Evolutionary conservation across 192 early-diverging fungal genomes (phyloP).

Genomic region (Gonapodya sp.): DNA sequence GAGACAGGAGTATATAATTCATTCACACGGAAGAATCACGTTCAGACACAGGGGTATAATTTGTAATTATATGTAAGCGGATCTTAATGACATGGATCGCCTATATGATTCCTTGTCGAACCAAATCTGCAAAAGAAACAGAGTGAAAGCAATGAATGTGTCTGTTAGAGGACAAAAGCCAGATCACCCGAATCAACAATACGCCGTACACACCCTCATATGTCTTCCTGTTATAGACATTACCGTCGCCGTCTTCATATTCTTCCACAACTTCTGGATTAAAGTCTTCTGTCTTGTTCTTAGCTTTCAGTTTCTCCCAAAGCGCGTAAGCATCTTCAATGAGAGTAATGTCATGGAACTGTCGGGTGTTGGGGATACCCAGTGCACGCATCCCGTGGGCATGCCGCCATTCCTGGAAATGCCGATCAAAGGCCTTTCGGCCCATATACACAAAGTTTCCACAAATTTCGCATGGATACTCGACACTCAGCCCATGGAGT

Average conservation of each 20-base stretch:
- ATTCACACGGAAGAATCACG: background rate
- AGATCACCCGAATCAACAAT: background rate
- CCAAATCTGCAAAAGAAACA: background rate
- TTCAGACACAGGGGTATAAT: background rate
- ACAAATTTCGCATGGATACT: conserved; percentile 95
- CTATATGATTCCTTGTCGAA: background rate
- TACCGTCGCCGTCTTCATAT: conserved; percentile 72
- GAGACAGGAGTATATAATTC: too few relatives aligned
- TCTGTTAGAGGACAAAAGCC: background rate
- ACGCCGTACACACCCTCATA: too few relatives aligned
- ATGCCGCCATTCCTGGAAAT: conserved; percentile 93
- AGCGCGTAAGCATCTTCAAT: conserved; percentile 90
- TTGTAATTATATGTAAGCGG: background rate
- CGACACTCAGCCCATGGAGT: conserved; percentile 87
- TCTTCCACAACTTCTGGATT: conserved; percentile 85
- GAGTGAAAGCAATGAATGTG: background rate
- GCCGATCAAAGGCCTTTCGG: conserved; percentile 88
- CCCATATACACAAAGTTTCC: conserved; percentile 92
- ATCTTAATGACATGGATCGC: background rate
- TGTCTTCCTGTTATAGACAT: conserved; percentile 80
- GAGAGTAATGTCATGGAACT: conserved; percentile 81
- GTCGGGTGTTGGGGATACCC: conserved; percentile 82
- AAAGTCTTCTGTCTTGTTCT: conserved; percentile 49
- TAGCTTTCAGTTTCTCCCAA: conserved; percentile 72
- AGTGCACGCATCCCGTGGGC: conserved; percentile 87